These are phyloP conservation scores for Calonectria naviculata DNA, from an alignment of 2,329 filamentous ascomycete species.

Conservation along the genomic window DNA sequence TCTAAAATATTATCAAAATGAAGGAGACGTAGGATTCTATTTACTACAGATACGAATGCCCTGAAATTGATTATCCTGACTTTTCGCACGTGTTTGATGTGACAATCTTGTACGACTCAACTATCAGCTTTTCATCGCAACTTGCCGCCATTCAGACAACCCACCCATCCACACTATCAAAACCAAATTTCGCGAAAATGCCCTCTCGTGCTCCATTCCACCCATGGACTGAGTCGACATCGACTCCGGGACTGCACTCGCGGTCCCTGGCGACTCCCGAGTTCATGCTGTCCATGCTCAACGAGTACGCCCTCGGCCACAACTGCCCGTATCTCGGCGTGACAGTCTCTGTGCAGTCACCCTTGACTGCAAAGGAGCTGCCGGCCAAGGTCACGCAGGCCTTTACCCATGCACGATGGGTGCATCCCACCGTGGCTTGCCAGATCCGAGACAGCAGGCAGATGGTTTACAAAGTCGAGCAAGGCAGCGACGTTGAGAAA, in stretches of 20 bases:
- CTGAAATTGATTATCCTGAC: background rate
- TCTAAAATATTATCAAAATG: background rate
- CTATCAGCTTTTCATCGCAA: background rate
- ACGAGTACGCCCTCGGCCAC: constrained; percentile 14
- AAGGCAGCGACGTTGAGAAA: background rate
- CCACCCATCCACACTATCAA: background rate
- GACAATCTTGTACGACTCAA: too few relatives aligned
- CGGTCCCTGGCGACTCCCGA: constrained; percentile 15
- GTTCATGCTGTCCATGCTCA: constrained; percentile 21
- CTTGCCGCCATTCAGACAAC: background rate
- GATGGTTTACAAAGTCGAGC: constrained; percentile 4
- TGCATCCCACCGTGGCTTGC: constrained; percentile 10
- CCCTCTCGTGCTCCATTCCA: constrained; percentile 2
- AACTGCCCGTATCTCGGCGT: constrained; percentile 15
- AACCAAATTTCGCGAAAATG: background rate
- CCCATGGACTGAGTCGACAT: constrained; percentile 12
- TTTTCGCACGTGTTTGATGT: too few relatives aligned
- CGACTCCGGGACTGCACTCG: background rate
- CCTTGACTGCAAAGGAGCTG: background rate
- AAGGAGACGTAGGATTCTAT: background rate
- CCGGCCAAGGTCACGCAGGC: background rate
- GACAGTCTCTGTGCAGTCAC: background rate
- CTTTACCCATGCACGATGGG: constrained; percentile 1
- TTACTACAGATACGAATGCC: background rate
- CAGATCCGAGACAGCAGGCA: constrained; percentile 11